Percentiles rank a stretch among this genome's conserved stretches.
These are phyloP conservation scores for Chlorella sp. DNA, from an alignment of 139 green algal genomes.

Conservation along the genomic window DNA sequence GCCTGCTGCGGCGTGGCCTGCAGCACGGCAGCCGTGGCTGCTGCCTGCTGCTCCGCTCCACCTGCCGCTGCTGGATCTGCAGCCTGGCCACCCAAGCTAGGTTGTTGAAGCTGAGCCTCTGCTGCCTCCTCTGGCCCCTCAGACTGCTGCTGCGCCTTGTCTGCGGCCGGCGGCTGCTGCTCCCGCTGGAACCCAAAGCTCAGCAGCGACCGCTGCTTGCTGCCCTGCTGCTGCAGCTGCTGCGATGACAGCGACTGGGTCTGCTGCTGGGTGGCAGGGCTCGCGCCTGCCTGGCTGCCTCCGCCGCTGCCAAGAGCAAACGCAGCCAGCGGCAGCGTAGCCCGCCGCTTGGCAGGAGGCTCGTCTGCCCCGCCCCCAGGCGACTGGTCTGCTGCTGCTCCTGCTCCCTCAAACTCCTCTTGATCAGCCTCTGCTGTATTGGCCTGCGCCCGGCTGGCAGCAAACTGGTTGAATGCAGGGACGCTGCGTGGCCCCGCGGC, in stretches of 20 bases:
- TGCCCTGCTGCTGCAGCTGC: conserved; percentile 11
- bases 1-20: background rate
- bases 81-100: too few relatives aligned
- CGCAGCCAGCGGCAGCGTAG: conserved; percentile 11
- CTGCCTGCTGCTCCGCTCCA: background rate
- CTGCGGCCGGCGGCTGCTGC: background rate
- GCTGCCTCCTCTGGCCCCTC: background rate
- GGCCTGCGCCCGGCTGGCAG: background rate
- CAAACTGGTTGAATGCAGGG: conserved; percentile 8
- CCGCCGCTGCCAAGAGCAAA: conserved; percentile 28
- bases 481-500: background rate
- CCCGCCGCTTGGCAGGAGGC: conserved; percentile 27
- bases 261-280: background rate
- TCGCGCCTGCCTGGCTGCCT: background rate
- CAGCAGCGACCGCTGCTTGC: conserved; percentile 30
- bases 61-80: background rate
- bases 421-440: conserved; percentile 13
- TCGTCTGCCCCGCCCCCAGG: background rate
- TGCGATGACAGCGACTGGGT: background rate
- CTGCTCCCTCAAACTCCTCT: background rate
- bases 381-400: background rate
- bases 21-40: background rate
- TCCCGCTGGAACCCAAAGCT: conserved; percentile 36
- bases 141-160: background rate
- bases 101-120: background rate